Evolutionary conservation across 2,329 filamentous ascomycete genomes (phyloP).

Genomic region (Leptographium lundbergii): DNA sequence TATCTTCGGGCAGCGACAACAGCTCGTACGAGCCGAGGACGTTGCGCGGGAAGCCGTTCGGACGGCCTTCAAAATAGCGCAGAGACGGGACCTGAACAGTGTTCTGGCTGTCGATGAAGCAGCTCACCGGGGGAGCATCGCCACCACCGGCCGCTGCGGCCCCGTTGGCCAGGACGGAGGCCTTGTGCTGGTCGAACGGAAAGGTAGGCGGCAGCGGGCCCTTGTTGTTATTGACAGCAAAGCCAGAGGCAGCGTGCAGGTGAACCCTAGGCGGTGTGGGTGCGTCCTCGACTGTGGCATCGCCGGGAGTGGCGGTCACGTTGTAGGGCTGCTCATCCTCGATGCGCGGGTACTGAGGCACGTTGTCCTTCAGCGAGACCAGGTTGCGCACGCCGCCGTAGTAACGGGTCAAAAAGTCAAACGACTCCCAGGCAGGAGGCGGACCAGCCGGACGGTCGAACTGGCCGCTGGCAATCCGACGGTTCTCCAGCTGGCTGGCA

Average conservation of each 20-base stretch:
- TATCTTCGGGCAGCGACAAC: slow-evolving; percentile 64
- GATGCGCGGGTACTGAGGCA: slow-evolving; percentile 66
- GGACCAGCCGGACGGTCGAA: slow-evolving; percentile 47
- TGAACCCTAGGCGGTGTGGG: slow-evolving; percentile 11
- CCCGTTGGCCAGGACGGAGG: slow-evolving; percentile 12
- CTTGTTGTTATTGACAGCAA: slow-evolving; percentile 2
- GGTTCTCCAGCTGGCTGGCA: slow-evolving; percentile 59
- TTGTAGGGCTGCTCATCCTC: slow-evolving; percentile 43
- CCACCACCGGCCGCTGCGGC: slow-evolving; percentile 28
- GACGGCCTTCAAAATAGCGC: slow-evolving; percentile 64
- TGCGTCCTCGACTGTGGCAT: background rate
- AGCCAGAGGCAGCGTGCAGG: slow-evolving; percentile 13
- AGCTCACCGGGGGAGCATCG: slow-evolving; percentile 42
- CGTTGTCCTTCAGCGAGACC: slow-evolving; percentile 50
- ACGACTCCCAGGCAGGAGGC: slow-evolving; percentile 70
- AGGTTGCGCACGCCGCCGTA: slow-evolving; percentile 76
- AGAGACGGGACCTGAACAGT: slow-evolving; percentile 56
- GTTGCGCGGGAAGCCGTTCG: slow-evolving; percentile 72
- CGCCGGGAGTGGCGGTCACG: slow-evolving; percentile 11
- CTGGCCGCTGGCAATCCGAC: slow-evolving; percentile 40
- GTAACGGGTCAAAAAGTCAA: slow-evolving; percentile 75
- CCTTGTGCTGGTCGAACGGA: slow-evolving; percentile 7
- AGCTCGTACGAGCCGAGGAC: slow-evolving; percentile 79
- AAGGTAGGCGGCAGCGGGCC: slow-evolving; percentile 12
- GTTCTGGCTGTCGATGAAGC: slow-evolving; percentile 61